Percentiles rank a stretch among this genome's conserved stretches.
phyloP scores from a whole-genome alignment of 176 grass and related monocot genomes.

The Avena sativa region DNA sequence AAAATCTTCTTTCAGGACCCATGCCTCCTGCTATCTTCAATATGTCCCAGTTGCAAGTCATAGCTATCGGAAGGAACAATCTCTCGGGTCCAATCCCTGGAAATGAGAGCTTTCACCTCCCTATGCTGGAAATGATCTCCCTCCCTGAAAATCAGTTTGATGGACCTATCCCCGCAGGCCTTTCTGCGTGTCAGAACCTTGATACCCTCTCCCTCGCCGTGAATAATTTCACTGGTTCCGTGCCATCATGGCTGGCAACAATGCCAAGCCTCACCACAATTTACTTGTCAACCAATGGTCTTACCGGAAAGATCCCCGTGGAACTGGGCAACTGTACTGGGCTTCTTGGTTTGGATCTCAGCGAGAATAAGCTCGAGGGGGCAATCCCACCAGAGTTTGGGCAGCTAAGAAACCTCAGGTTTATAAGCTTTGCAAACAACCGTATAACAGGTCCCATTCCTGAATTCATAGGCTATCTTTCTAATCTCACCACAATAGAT shows the following conservation, averaged over 20 bases:
- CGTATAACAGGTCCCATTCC: constrained; percentile 48
- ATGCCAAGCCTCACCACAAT: constrained; percentile 14
- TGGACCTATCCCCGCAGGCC: constrained; percentile 40
- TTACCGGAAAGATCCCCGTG: constrained; percentile 51
- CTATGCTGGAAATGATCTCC: constrained; percentile 10
- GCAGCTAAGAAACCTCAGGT: constrained; percentile 11
- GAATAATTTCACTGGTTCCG: constrained; percentile 42
- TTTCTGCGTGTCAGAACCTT: constrained; percentile 38
- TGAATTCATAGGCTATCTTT: constrained; percentile 41
- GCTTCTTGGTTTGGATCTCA: constrained; percentile 45
- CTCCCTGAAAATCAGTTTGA: constrained; percentile 29
- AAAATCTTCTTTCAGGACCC: constrained; percentile 44
- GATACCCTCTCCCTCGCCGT: not conserved
- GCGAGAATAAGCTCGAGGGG: constrained; percentile 47
- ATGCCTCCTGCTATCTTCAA: constrained; percentile 53
- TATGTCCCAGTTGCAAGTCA: constrained; percentile 29
- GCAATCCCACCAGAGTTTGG: constrained; percentile 38
- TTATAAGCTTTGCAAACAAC: constrained; percentile 45
- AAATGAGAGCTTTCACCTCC: constrained; percentile 46
- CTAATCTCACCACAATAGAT: constrained; percentile 27
- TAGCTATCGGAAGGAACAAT: constrained; percentile 36
- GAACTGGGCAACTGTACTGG: constrained; percentile 34
- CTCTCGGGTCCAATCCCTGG: constrained; percentile 48
- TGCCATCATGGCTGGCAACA: constrained; percentile 44
- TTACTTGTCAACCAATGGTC: constrained; percentile 42